Percentiles rank a stretch among this genome's conserved stretches.
Conservation (phyloP, 2,329 filamentous ascomycete genomes). For the Stagonosporopsis tanaceti region DNA sequence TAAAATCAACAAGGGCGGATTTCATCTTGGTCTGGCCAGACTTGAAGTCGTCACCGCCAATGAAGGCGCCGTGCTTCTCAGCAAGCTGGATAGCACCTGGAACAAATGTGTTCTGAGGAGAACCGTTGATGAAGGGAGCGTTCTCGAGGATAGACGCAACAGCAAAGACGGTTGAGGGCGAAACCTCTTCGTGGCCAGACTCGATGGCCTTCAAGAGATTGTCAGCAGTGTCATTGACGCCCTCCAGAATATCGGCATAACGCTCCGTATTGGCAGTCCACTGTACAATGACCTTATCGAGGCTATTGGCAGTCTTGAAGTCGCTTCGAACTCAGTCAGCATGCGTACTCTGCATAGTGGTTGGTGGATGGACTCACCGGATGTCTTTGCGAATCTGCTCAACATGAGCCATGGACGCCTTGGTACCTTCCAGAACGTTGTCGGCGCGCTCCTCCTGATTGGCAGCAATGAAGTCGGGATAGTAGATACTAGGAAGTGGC, state of each 20-base stretch:
- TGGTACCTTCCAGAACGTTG: conserved; percentile 83
- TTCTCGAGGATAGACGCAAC: conserved; percentile 92
- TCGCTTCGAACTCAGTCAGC: conserved; percentile 57
- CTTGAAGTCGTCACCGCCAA: conserved; percentile 99
- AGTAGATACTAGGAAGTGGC: conserved; percentile 95
- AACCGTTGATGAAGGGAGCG: conserved; percentile 97
- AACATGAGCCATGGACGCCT: conserved; percentile 86
- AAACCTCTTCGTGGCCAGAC: conserved; percentile 85
- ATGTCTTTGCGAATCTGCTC: conserved; percentile 94
- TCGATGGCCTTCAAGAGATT: conserved; percentile 91
- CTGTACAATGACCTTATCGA: conserved; percentile 96
- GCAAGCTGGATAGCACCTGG: conserved; percentile 90
- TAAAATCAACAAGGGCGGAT: conserved; percentile 95
- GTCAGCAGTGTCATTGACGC: conserved; percentile 95
- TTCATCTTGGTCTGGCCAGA: conserved; percentile 99
- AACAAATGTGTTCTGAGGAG: conserved; percentile 98
- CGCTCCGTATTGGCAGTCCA: conserved; percentile 99
- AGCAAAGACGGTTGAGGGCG: conserved; percentile 94
- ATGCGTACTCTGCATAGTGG: not conserved
- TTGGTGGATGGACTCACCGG: conserved; percentile 60
- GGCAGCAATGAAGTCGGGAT: conserved; percentile 98
- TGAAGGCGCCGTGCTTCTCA: conserved; percentile 85
- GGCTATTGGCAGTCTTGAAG: conserved; percentile 83
- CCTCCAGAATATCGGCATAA: conserved; percentile 84
- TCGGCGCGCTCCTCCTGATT: conserved; percentile 98